Evolutionary conservation across 805 yeast genomes (phyloP), one percentile per base, ranked within the genome.

Genomic region (Yarrowia hollandica): DNA sequence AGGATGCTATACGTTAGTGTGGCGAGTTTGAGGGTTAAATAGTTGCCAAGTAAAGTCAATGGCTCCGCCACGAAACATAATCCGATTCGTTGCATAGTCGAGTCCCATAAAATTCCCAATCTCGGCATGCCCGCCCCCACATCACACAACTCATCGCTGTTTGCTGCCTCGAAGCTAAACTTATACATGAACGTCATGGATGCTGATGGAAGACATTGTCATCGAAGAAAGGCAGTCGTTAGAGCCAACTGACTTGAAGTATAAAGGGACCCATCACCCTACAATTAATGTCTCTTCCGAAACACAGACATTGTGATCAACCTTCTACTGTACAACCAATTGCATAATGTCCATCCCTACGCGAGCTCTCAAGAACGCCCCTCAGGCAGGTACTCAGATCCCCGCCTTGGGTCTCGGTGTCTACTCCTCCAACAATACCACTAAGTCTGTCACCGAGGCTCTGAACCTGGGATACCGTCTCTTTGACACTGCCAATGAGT

Each of bases 381-480:
- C 52, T 25, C n/a, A 44, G 52, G 25, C 35, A 2, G 92, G 92
- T 21, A 75, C 74, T 31, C 64, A 66, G 42, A 83, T 88, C 62
- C 92, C 92, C 33, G 78, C 76, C 11, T 74, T 88, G 42, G 91
- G 89, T 3, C 78, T 86, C 46, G 94, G 95, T 42, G 85, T 94
- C 31, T 84, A 31, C 31, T 48, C 31, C 9, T 33, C 38, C 23
- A 63, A 62, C 21, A 66, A 61, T 21, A 85, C 91, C 31, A 82
- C 82, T 60, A 83, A 83, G 63, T 66, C 82, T 14, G 83, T 88
- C 62, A 88, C 86, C 80, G 82, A 88, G 54, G 96, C 96, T 66
- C 87, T 89, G 70, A 86, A 88, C 70, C 75, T 79, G 34, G 96
- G 96, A 11, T 90, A 90, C 79, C 80, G 96, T 70, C 74, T 82